Evolutionary conservation across 805 yeast genomes (phyloP).

Genomic region (Metschnikowia lochheadii): DNA sequence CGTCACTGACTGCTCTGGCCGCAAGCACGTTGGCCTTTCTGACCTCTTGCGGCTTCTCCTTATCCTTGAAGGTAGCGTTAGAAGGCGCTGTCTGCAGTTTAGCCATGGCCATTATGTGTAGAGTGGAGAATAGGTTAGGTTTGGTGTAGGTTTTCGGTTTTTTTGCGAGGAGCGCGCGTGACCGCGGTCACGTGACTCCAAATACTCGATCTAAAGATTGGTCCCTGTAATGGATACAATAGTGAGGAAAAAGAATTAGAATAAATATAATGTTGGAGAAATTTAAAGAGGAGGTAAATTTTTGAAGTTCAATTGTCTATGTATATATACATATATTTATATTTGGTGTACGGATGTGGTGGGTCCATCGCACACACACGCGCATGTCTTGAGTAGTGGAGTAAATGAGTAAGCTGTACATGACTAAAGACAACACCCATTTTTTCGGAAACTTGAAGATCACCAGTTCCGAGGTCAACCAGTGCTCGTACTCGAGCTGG

Average conservation of each 20-base stretch:
- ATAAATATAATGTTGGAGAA: no score
- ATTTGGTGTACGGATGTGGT: conserved; percentile 3
- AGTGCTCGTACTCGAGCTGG: conserved; percentile 37
- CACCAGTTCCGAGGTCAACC: conserved; percentile 25
- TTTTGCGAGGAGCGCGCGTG: background rate
- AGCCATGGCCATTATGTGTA: conserved; percentile 17
- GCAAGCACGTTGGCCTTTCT: conserved; percentile 85
- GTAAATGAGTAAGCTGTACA: background rate
- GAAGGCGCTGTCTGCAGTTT: conserved; percentile 41
- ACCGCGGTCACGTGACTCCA: background rate
- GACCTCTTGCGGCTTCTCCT: conserved; percentile 93
- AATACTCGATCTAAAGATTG: no score
- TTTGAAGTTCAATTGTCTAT: no score
- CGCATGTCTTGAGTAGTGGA: background rate
- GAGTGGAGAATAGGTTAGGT: background rate
- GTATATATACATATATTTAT: no score
- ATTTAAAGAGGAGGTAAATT: no score
- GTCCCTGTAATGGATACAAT: no score
- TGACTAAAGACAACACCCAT: conserved; percentile 18
- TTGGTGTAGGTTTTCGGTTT: conserved; percentile 3
- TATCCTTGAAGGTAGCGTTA: conserved; percentile 86
- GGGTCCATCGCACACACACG: background rate
- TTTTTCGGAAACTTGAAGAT: conserved; percentile 28
- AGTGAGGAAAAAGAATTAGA: no score
- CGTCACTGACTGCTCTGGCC: conserved; percentile 93